Base-by-base conservation (phyloP, 2,329 filamentous ascomycete genomes). In the Pyricularia pennisetigena region DNA sequence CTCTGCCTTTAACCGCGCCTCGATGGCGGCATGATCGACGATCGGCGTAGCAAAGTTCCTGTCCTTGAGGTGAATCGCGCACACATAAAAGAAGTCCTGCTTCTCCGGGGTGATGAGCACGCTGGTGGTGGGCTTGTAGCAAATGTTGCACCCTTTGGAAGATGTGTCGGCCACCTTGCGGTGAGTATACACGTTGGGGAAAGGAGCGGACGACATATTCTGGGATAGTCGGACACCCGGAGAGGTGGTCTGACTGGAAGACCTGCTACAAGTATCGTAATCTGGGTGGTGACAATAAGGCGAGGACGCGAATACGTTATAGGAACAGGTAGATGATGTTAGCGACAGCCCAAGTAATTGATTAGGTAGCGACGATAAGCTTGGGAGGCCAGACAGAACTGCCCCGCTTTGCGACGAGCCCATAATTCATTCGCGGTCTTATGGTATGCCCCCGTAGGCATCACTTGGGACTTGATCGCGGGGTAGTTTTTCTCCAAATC, bases 61-160 rank as follows among this genome's bases (percentile, higher is more conserved):
- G 75, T 98, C 95, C 74, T 90, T 92, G 9, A 98, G 81, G 78
- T 99, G 95, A 35, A 85, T 82, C 6, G 88, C 84, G 74, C 95
- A 99, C 63, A 96, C 86, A 76, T 96, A 97, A 81, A 99, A 98
- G 79, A 93, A 96, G 76, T 97, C 93, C 83, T 83, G 70, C 1
- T 92, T 94, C 74, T 96, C 93, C 0, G 91, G 87, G 9, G 93
- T 96, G 72, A 97, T 92, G 68, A 99, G 82, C 23, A 98, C 94
- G 72, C 90, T 96, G 7, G 89, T 88, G 69, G 90, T 93, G 9
- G 91, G 90, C 79, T 95, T 97, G 82, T 90, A 96, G 83, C 95
- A 98, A 71, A 98, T 88, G 78, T 93, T 90, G 79, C 95, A 99
- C 66, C 92, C 84, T 79, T 92, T 97, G 14, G 92, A 86, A 1